phyloP scores from a whole-genome alignment of 2,329 filamentous ascomycete species.

The Whalleya microplaca region DNA sequence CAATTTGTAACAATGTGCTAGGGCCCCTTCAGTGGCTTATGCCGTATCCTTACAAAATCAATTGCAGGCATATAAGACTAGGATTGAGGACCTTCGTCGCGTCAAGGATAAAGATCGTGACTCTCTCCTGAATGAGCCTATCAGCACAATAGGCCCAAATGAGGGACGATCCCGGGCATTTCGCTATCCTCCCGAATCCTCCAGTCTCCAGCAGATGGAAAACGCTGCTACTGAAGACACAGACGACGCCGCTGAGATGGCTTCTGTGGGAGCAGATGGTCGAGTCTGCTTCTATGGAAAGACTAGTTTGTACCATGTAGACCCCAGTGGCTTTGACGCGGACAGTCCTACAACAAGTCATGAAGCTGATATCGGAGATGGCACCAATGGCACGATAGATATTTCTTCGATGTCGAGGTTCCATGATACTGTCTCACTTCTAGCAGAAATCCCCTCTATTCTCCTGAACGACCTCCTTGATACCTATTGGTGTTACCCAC shows the following conservation, averaged over 20 bases:
- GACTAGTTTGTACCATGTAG: slow-evolving; percentile 16
- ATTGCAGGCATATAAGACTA: slow-evolving; percentile 14
- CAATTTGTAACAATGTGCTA: slow-evolving; percentile 11
- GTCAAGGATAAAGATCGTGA: slow-evolving; percentile 15
- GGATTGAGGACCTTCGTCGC: slow-evolving; percentile 9
- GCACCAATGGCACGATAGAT: neutral
- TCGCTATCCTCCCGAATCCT: neutral
- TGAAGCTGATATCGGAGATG: slow-evolving; percentile 1
- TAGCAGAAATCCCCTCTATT: slow-evolving; percentile 7
- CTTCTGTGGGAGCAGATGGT: slow-evolving; percentile 12
- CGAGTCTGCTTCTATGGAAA: slow-evolving; percentile 17
- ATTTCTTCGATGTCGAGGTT: neutral
- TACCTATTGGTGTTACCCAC: slow-evolving; percentile 16
- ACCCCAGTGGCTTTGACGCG: slow-evolving; percentile 5
- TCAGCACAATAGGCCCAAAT: slow-evolving; percentile 8
- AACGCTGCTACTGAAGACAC: neutral
- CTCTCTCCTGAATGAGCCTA: slow-evolving; percentile 9
- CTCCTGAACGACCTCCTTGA: slow-evolving; percentile 2
- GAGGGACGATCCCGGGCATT: slow-evolving; percentile 9
- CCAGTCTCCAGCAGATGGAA: slow-evolving; percentile 1
- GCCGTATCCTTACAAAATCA: slow-evolving; percentile 13
- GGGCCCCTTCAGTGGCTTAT: slow-evolving; percentile 11
- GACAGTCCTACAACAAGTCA: slow-evolving; percentile 4
- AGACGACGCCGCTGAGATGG: slow-evolving; percentile 6
- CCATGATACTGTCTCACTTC: slow-evolving; percentile 3